Conservation (phyloP, 164 flowering plant species). For the Vitis rotundifolia region DNA sequence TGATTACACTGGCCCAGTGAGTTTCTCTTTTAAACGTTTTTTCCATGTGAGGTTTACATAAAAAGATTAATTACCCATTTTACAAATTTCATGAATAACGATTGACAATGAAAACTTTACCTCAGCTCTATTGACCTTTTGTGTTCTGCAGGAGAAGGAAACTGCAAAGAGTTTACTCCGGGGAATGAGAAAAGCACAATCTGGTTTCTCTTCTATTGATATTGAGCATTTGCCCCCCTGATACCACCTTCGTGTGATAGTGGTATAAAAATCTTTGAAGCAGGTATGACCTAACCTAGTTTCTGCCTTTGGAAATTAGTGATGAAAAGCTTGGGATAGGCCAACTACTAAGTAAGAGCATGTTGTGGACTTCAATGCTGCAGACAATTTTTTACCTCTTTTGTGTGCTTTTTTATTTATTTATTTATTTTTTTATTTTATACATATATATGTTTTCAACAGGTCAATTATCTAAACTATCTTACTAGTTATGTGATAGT, state of each 20-base stretch:
- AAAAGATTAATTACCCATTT: neutral
- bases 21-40: conserved; percentile 24
- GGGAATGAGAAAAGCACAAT: conserved; percentile 56
- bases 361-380: no score
- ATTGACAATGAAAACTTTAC: neutral
- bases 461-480: no score
- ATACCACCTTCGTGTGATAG: neutral
- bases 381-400: no score
- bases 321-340: no score
- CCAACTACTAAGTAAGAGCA: no score
- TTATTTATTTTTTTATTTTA: no score
- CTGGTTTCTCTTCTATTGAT: conserved; percentile 64
- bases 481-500: no score
- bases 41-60: neutral
- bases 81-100: neutral
- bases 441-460: no score
- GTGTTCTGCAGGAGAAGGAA: conserved; percentile 79
- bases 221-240: conserved; percentile 70
- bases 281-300: no score
- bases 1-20: conserved; percentile 91
- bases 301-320: no score
- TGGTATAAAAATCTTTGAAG: no score
- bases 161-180: conserved; percentile 81
- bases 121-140: conserved; percentile 2
- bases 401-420: no score